Conservation (phyloP, 441 rosid genomes). For the Flueggea neowawraea region DNA sequence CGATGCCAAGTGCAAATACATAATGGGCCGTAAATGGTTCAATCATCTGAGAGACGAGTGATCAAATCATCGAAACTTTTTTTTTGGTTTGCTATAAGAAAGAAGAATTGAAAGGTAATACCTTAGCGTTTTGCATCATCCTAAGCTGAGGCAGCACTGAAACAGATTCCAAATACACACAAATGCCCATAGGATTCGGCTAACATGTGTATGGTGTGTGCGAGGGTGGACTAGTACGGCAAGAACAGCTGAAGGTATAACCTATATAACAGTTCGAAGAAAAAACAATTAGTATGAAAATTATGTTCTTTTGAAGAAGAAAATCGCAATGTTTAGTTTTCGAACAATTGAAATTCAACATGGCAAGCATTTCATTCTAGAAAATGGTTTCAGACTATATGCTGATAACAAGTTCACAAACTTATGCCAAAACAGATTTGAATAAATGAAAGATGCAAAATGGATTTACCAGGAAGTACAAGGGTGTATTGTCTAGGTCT, state of each 20-base stretch:
- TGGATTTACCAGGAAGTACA: too few relatives aligned
- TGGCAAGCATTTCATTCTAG: too few relatives aligned
- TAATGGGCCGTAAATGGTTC: conserved; percentile 86
- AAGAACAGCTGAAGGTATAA: conserved; percentile 53
- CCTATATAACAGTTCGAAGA: conserved; percentile 23
- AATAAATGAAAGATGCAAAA: too few relatives aligned
- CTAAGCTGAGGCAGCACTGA: conserved; percentile 90
- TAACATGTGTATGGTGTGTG: not conserved
- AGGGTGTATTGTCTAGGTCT: too few relatives aligned
- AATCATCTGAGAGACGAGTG: conserved; percentile 44
- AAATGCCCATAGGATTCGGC: conserved; percentile 59
- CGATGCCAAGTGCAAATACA: conserved; percentile 75
- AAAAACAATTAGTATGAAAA: not conserved
- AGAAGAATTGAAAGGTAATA: conserved; percentile 6
- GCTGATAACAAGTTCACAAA: too few relatives aligned
- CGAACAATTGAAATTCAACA: too few relatives aligned
- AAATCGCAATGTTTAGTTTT: too few relatives aligned
- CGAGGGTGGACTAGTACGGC: conserved; percentile 51
- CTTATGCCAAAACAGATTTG: too few relatives aligned
- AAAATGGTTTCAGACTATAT: too few relatives aligned
- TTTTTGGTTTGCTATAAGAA: too few relatives aligned
- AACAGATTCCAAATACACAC: conserved; percentile 59
- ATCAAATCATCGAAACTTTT: too few relatives aligned
- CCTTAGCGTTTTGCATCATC: conserved; percentile 85
- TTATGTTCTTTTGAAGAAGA: too few relatives aligned